phyloP scores from a whole-genome alignment of 2,329 filamentous ascomycete species.

The Ophiostoma sp. region DNA sequence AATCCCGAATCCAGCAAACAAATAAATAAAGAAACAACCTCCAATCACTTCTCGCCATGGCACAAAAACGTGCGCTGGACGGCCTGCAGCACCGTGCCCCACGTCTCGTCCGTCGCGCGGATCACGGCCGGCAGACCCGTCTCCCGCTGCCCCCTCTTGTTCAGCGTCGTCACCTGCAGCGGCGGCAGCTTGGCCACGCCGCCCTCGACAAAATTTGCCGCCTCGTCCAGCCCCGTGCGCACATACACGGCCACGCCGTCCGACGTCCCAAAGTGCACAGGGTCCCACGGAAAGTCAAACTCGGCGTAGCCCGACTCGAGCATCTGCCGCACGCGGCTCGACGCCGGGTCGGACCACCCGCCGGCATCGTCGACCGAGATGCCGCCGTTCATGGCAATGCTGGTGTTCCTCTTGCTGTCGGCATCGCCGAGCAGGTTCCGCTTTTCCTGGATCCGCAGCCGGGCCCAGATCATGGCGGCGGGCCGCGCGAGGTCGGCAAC shows the following conservation, averaged over 20 bases:
- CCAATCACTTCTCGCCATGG: neutral
- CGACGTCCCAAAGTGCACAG: constrained; percentile 23
- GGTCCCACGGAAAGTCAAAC: constrained; percentile 23
- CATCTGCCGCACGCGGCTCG: constrained; percentile 26
- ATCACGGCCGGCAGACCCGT: neutral
- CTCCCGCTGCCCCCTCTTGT: neutral
- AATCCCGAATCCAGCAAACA: neutral
- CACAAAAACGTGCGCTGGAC: constrained; percentile 10
- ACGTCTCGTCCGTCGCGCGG: constrained; percentile 8
- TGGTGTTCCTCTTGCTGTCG: neutral
- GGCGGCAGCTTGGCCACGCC: neutral
- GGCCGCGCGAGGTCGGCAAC: constrained; percentile 35
- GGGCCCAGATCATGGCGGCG: constrained; percentile 32
- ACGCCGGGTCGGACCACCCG: constrained; percentile 26
- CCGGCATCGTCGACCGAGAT: constrained; percentile 22
- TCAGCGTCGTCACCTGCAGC: neutral
- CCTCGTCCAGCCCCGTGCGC: constrained; percentile 19
- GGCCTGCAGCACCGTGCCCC: neutral
- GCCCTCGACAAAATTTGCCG: neutral
- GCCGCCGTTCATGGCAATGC: neutral
- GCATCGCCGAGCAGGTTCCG: neutral
- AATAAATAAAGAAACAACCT: neutral
- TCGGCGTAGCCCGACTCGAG: constrained; percentile 22
- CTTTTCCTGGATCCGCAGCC: neutral
- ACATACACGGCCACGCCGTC: constrained; percentile 26